A percentile compares a stretch with the other conserved stretches of the same genome.
Evolutionary conservation across 1,139 yeast species (phyloP).

Genomic region (Candida tunisiensis): DNA sequence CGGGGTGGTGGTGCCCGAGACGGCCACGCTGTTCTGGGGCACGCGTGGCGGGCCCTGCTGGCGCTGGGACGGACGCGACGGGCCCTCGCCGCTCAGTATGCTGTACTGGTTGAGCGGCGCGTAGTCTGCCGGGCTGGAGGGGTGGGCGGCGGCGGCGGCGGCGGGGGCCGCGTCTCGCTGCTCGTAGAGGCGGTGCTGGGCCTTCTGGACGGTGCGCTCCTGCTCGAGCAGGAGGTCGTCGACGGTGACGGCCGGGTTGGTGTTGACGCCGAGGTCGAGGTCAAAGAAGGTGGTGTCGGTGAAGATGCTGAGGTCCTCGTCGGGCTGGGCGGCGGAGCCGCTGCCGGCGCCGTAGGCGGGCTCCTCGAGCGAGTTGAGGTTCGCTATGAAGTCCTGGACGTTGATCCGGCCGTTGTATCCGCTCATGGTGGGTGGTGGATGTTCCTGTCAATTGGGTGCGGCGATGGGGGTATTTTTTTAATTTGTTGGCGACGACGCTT

Average conservation of each 20-base stretch:
- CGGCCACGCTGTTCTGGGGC: no score
- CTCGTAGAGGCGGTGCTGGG: conserved; percentile 6
- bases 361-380: conserved; percentile 17
- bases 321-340: conserved; percentile 5
- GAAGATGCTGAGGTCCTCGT: conserved; percentile 24
- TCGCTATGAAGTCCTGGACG: conserved; percentile 17
- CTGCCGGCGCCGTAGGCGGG: conserved; percentile 6
- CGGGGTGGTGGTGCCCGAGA: no score
- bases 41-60: not conserved
- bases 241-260: conserved; percentile 23
- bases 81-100: not conserved
- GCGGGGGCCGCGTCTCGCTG: conserved; percentile 5
- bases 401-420: conserved; percentile 7
- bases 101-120: no score
- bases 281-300: conserved; percentile 27
- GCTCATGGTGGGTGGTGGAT: conserved; percentile 1
- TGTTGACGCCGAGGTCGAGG: conserved; percentile 25
- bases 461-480: no score
- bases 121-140: conserved; percentile 1
- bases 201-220: conserved; percentile 20
- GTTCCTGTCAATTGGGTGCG: no score
- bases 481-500: no score
- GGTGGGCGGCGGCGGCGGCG: conserved; percentile 1
- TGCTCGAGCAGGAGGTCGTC: conserved; percentile 24
- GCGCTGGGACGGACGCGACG: not conserved